phyloP scores from a whole-genome alignment of 805 yeast species.

The Yarrowia hollandica region DNA sequence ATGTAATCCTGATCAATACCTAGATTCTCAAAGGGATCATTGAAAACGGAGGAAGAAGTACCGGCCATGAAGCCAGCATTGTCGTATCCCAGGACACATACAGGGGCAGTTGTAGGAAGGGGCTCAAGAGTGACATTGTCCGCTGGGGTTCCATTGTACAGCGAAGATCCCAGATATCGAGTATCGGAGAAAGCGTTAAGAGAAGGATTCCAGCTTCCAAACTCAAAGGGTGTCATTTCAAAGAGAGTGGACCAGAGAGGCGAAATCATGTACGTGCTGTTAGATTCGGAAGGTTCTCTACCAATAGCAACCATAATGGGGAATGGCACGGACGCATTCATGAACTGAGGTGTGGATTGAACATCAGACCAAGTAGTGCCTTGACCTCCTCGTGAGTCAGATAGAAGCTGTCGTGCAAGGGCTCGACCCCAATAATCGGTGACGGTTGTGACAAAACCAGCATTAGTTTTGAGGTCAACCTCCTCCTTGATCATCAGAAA shows the following conservation, averaged over 20 bases:
- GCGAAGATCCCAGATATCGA: slow-evolving; percentile 67
- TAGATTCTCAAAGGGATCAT: neutral
- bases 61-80: slow-evolving; percentile 17
- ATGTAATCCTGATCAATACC: slow-evolving; percentile 17
- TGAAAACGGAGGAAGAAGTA: slow-evolving; percentile 1
- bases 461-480: slow-evolving; percentile 46
- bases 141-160: slow-evolving; percentile 52
- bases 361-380: slow-evolving; percentile 56
- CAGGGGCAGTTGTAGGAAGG: neutral
- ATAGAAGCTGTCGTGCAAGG: slow-evolving; percentile 63
- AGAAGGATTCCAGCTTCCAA: slow-evolving; percentile 89
- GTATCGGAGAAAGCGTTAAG: slow-evolving; percentile 62
- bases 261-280: slow-evolving; percentile 44
- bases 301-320: slow-evolving; percentile 55
- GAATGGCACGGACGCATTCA: slow-evolving; percentile 60
- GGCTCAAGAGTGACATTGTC: slow-evolving; percentile 15
- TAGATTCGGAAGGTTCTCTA: slow-evolving; percentile 45
- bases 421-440: slow-evolving; percentile 83
- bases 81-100: slow-evolving; percentile 3
- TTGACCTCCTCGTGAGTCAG: slow-evolving; percentile 53
- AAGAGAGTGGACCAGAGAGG: slow-evolving; percentile 61
- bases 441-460: slow-evolving; percentile 66
- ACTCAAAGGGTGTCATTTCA: slow-evolving; percentile 56
- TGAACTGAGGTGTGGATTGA: slow-evolving; percentile 57
- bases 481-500: slow-evolving; percentile 13